phyloP scores from a whole-genome alignment of 2,329 filamentous ascomycete genomes.

The Ambrosiella xylebori region DNA sequence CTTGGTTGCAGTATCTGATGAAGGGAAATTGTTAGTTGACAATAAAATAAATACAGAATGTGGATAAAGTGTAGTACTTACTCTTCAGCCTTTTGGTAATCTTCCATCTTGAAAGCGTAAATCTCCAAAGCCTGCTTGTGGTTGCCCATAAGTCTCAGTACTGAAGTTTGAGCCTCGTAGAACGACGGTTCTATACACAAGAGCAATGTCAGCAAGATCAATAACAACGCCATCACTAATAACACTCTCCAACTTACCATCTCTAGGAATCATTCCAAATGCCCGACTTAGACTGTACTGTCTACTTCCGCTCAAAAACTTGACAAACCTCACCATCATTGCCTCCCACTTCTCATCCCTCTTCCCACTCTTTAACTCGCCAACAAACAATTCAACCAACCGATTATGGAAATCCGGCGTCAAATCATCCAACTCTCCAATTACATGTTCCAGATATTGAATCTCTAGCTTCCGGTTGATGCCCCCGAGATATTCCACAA shows the following conservation, averaged over 20 bases:
- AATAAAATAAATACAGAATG: neutral
- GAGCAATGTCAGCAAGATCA: conserved; percentile 9
- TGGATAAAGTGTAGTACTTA: conserved; percentile 26
- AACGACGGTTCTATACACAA: conserved; percentile 52
- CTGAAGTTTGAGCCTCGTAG: conserved; percentile 75
- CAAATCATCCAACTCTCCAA: conserved; percentile 68
- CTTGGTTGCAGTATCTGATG: conserved; percentile 63
- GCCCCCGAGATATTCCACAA: conserved; percentile 54
- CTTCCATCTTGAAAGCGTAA: conserved; percentile 84
- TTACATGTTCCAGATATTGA: conserved; percentile 77
- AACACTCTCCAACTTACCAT: conserved; percentile 40
- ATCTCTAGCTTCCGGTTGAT: conserved; percentile 59
- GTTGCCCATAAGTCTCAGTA: conserved; percentile 86
- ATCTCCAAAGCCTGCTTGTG: conserved; percentile 94
- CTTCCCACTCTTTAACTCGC: conserved; percentile 33
- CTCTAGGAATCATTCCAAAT: conserved; percentile 58
- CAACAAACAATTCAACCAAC: conserved; percentile 52
- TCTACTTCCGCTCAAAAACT: conserved; percentile 57
- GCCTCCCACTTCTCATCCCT: conserved; percentile 34
- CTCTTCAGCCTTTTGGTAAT: conserved; percentile 85
- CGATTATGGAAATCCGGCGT: conserved; percentile 77
- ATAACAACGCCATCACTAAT: neutral
- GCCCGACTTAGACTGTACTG: conserved; percentile 70
- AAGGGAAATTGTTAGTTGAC: conserved; percentile 6
- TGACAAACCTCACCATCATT: conserved; percentile 49